Evolutionary conservation across 83 land plant species (phyloP), one percentile per base, ranked within the genome.

Genomic region (Thuja plicata): DNA sequence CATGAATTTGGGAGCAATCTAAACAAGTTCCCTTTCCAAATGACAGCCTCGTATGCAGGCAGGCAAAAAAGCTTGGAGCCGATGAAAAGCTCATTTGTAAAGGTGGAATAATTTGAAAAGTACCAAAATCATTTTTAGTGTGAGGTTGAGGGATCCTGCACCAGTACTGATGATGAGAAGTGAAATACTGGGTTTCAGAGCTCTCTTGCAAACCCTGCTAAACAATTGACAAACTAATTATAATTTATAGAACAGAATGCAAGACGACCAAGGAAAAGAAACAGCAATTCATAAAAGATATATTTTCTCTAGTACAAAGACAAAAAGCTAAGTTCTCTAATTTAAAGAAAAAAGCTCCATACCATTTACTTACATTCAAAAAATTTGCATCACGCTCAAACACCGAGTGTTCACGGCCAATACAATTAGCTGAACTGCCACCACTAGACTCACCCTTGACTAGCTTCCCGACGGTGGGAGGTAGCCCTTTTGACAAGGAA

Each of bases 381-480:
- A 30, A 30, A 45, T 48, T 54, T 0, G 17, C 35, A 15, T 32
- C 86, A 30, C 50, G 57, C 34, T 45, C 34, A 50, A 30, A 27
- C 27, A 48, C 30, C 24, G 6, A 27, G 13, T 16, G n/a, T 48
- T 13, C 13, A 30, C 35, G 57, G 52, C 55, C 55, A 4, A 13
- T 15, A 48, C 50, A 16, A 83, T 83, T 83, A 45, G 35, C 86
- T 48, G 32, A 11, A 48, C 34, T 12, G 24, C 86, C 52, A 27
- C 52, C 17, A 48, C 86, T 83, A 57, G 86, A 83, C 8, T 48
- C 86, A 46, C 84, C 84, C 50, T 81, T 41, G 40, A 81, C 43
- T 40, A 81, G 84, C 41, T 41, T 19, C 48, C 45, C 11, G 12
- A 10, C 24, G 21, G 85, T 27, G 15, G 34, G n/a, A 83, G 3